Base-by-base conservation (phyloP, 2,329 filamentous ascomycete genomes). In the Fusarium luffae region DNA sequence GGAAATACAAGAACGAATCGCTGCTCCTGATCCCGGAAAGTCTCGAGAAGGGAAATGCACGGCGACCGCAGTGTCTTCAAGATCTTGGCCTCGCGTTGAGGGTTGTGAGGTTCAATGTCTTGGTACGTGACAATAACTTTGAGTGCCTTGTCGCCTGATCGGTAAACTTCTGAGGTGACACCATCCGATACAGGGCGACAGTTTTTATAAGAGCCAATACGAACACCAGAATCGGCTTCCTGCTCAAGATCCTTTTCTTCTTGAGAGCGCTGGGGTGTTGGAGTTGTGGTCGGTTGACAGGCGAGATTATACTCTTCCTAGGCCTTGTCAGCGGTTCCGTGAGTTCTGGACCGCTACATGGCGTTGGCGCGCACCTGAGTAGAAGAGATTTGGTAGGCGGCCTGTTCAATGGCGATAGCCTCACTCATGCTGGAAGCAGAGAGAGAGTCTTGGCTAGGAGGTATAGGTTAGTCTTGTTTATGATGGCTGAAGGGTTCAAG, bases 1-100 rank as follows among this genome's bases (percentile, higher is more conserved):
- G 96, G 96, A 67, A 98, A 97, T 2, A 91, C 91, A 9, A 98
- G 84, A 23, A 97, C 89, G 55, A 97, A 88, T 46, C 87, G 87
- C 60, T 91, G 89, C 54, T 89, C 83, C 47, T 89, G 88, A 63
- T 94, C 88, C 63, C 90, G 85, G 73, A 97, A 94, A 0, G 89
- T 89, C 42, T 93, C 89, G 7, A 94, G 79, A 6, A 99, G 84
- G 1, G 88, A 83, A 59, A 98, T 86, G 59, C 85, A 80, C 4
- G 86, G 82, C 43, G 85, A 85, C 27, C 83, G 84, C 18, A 93
- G 83, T 13, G 83, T 79, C 28, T 79, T 78, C 4, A 99, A 85
- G 48, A 98, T 90, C 69, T 90, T 89, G 54, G 90, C 90, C 82
- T 99, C 96, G 44, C 93, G 89, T 48, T 86, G 82, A 2, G 93